A percentile compares a stretch with the other conserved stretches of the same genome.
These are phyloP conservation scores for Curvularia verruculosa DNA, from an alignment of 2,329 filamentous ascomycete genomes.

Conservation along the genomic window DNA sequence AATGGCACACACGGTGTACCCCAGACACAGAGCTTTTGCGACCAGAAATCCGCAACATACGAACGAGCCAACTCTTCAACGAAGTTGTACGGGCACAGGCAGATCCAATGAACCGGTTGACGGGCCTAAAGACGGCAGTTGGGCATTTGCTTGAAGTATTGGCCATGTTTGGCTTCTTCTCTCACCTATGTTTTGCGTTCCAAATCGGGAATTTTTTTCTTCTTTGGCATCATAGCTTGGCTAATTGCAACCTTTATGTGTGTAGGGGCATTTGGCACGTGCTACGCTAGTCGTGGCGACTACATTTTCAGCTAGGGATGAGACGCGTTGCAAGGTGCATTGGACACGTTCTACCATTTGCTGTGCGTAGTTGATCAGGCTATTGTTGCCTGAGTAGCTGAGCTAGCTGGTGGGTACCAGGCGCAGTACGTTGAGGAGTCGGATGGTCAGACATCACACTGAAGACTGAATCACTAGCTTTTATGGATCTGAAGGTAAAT, in stretches of 20 bases:
- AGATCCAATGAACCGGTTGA: constrained; percentile 37
- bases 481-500: background rate
- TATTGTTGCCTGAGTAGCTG: constrained; percentile 50
- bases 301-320: constrained; percentile 61
- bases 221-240: background rate
- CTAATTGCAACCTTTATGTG: background rate
- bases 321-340: constrained; percentile 53
- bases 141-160: constrained; percentile 37
- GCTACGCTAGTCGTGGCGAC: constrained; percentile 59
- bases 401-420: constrained; percentile 24
- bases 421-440: constrained; percentile 26
- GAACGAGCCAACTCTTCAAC: constrained; percentile 34
- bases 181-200: too few species aligned
- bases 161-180: constrained; percentile 32
- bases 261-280: constrained; percentile 34
- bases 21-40: constrained; percentile 32
- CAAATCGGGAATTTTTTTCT: background rate
- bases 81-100: constrained; percentile 45
- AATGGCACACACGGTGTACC: constrained; percentile 43
- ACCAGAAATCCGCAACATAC: too few species aligned
- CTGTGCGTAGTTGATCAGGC: constrained; percentile 55
- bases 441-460: background rate
- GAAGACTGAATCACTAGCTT: background rate
- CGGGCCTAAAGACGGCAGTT: constrained; percentile 40
- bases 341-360: constrained; percentile 47